phyloP scores from a whole-genome alignment of 176 grass and related monocot species.

The Tillandsia fasciculata region DNA sequence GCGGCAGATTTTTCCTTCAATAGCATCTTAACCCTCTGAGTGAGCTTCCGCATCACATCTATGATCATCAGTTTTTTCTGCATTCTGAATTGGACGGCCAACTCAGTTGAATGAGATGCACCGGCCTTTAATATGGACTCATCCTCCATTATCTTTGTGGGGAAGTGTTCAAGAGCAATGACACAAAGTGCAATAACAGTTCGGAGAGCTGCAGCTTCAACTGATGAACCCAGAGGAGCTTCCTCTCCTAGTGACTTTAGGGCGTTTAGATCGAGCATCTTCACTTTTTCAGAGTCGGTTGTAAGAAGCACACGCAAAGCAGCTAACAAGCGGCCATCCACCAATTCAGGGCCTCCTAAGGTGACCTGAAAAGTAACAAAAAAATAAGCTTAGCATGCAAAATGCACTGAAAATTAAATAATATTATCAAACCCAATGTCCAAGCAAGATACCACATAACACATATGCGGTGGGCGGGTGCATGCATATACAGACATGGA shows the following conservation, averaged over 20 bases:
- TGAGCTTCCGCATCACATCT: constrained; percentile 68
- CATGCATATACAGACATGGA: too few relatives aligned
- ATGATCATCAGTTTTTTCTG: constrained; percentile 76
- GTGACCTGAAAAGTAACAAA: constrained; percentile 42
- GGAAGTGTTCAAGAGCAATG: constrained; percentile 71
- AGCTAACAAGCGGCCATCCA: constrained; percentile 77
- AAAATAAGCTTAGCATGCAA: not conserved
- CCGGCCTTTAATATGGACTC: constrained; percentile 46
- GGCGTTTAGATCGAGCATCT: constrained; percentile 39
- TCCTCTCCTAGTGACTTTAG: constrained; percentile 47
- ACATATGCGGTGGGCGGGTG: too few relatives aligned
- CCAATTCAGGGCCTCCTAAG: constrained; percentile 53
- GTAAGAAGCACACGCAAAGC: constrained; percentile 60
- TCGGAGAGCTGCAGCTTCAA: constrained; percentile 50
- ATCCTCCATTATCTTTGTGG: constrained; percentile 95
- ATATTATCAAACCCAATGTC: not conserved
- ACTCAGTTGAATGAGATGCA: constrained; percentile 34
- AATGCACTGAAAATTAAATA: not conserved
- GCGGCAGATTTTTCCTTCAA: constrained; percentile 19
- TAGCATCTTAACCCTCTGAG: constrained; percentile 57
- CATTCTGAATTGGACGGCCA: constrained; percentile 82
- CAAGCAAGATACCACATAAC: too few relatives aligned
- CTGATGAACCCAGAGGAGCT: constrained; percentile 37
- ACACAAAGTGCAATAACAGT: constrained; percentile 65
- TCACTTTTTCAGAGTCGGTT: constrained; percentile 33